Percentiles rank a stretch among this genome's conserved stretches.
Conservation (phyloP, 2,329 filamentous ascomycete genomes). For the Trichoderma oligosporum region DNA sequence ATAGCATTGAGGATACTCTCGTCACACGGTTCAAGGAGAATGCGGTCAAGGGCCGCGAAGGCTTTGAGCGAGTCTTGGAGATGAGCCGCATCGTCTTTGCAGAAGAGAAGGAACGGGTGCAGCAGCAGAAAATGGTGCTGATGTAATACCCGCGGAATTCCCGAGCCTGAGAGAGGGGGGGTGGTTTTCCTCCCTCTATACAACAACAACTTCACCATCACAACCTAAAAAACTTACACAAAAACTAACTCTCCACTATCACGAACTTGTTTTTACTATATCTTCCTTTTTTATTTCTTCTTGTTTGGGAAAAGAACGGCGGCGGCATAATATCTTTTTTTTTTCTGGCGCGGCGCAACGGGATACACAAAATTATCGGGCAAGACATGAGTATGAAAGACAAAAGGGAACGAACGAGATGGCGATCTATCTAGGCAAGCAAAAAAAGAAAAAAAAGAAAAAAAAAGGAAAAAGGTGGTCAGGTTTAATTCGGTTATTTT, state of each 20-base stretch:
- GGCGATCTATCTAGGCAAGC: background rate
- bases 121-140: constrained; percentile 21
- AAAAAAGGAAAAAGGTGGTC: background rate
- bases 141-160: no score
- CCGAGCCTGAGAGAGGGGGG: no score
- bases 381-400: background rate
- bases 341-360: constrained; percentile 10
- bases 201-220: background rate
- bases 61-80: constrained; percentile 89
- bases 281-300: background rate
- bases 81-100: constrained; percentile 91
- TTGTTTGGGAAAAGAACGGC: constrained; percentile 10
- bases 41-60: constrained; percentile 82
- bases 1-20: constrained; percentile 88
- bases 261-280: background rate
- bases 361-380: background rate
- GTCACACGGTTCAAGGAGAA: constrained; percentile 90
- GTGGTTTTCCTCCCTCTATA: no score
- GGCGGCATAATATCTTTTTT: constrained; percentile 3
- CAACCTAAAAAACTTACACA: background rate
- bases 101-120: constrained; percentile 69
- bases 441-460: background rate
- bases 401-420: background rate
- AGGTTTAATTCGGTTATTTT: constrained; percentile 3
- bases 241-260: constrained; percentile 13